Conservation (phyloP, 192 early-diverging fungal species). For the Haplosporangium gracile region DNA sequence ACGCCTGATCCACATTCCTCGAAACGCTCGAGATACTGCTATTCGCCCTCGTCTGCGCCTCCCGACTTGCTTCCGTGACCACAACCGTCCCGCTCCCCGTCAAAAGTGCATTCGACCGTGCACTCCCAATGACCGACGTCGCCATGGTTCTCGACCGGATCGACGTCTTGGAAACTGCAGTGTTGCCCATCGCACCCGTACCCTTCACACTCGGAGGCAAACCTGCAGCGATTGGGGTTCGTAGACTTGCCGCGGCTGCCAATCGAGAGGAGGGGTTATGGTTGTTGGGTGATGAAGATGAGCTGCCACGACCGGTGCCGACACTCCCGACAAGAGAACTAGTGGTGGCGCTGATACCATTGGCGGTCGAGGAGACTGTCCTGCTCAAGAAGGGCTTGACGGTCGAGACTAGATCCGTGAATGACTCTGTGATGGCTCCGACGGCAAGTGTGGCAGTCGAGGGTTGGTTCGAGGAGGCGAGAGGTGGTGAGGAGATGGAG, state of each 20-base stretch:
- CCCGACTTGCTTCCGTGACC: conserved; percentile 28
- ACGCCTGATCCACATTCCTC: conserved; percentile 44
- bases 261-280: conserved; percentile 26
- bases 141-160: conserved; percentile 44
- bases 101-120: conserved; percentile 35
- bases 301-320: conserved; percentile 18
- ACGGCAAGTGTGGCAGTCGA: conserved; percentile 24
- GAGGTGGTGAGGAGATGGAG: conserved; percentile 24
- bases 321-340: conserved; percentile 21
- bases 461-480: conserved; percentile 3
- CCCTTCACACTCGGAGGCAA: conserved; percentile 31
- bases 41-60: conserved; percentile 43
- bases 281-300: not conserved
- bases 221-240: conserved; percentile 54
- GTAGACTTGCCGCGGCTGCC: conserved; percentile 25
- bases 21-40: conserved; percentile 33
- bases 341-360: conserved; percentile 4
- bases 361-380: not conserved
- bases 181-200: conserved; percentile 40
- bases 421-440: conserved; percentile 29
- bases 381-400: conserved; percentile 49
- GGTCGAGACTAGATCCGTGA: conserved; percentile 37
- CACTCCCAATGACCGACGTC: conserved; percentile 42
- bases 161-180: conserved; percentile 36
- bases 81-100: not conserved